Percentiles rank a stretch among this genome's conserved stretches.
These are phyloP conservation scores for Podila verticillata DNA, from an alignment of 192 early-diverging fungal species.

Conservation along the genomic window DNA sequence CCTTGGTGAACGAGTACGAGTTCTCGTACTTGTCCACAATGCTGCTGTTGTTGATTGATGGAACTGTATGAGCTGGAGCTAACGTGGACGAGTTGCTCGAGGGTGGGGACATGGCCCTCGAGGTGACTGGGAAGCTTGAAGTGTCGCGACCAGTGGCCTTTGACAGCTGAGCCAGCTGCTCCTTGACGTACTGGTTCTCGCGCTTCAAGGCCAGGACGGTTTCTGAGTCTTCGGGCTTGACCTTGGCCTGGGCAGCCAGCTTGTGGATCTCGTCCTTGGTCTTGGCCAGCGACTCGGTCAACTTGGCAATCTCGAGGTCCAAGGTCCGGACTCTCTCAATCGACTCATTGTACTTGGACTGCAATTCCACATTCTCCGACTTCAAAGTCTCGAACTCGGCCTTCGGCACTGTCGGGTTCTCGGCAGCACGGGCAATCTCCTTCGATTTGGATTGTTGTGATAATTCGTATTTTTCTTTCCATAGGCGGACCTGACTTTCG, in stretches of 20 bases:
- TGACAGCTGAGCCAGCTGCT: slow-evolving; percentile 69
- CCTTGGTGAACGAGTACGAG: slow-evolving; percentile 50
- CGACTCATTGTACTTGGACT: slow-evolving; percentile 70
- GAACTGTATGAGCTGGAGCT: not conserved
- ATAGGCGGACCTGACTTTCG: slow-evolving; percentile 73
- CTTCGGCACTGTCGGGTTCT: slow-evolving; percentile 67
- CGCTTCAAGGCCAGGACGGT: slow-evolving; percentile 70
- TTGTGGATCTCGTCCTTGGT: slow-evolving; percentile 75
- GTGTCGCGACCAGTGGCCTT: slow-evolving; percentile 63
- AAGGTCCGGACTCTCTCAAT: slow-evolving; percentile 68
- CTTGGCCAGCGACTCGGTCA: slow-evolving; percentile 62
- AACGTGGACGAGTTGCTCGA: slow-evolving; percentile 17
- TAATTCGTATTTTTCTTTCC: slow-evolving; percentile 77
- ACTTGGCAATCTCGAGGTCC: slow-evolving; percentile 69
- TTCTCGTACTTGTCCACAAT: slow-evolving; percentile 46
- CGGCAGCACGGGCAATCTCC: slow-evolving; percentile 60
- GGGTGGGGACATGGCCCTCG: slow-evolving; percentile 19
- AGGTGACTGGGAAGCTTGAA: slow-evolving; percentile 47
- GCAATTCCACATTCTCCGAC: slow-evolving; percentile 65
- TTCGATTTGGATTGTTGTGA: slow-evolving; percentile 57
- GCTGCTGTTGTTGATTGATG: slow-evolving; percentile 27
- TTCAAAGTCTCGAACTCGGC: slow-evolving; percentile 66
- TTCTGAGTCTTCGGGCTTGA: slow-evolving; percentile 69
- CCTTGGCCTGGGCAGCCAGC: slow-evolving; percentile 58
- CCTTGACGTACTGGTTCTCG: slow-evolving; percentile 75